These are phyloP conservation scores for Salix viminalis DNA, from an alignment of 345 rosid genomes.

Conservation along the genomic window DNA sequence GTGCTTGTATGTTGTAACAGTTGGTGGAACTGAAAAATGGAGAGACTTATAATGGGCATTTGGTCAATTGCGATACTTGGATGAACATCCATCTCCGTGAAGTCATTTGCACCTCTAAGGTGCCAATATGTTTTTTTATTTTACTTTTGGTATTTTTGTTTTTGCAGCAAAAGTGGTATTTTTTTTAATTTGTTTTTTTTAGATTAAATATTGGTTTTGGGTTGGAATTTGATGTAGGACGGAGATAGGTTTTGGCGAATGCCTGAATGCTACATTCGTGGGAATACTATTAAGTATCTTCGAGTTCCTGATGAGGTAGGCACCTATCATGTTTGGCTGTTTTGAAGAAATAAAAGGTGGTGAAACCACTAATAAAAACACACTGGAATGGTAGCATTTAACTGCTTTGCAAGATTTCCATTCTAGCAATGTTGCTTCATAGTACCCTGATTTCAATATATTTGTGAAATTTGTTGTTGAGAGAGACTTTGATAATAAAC, in stretches of 20 bases:
- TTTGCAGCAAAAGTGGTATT: not conserved
- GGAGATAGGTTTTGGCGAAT: slow-evolving; percentile 99
- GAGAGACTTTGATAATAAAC: not conserved
- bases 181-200: slow-evolving; percentile 3
- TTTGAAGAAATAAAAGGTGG: not conserved
- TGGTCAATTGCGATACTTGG: slow-evolving; percentile 96
- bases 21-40: slow-evolving; percentile 96
- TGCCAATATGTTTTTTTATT: slow-evolving; percentile 15
- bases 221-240: slow-evolving; percentile 47
- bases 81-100: slow-evolving; percentile 99
- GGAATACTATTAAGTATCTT: slow-evolving; percentile 95
- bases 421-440: not conserved
- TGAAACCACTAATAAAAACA: not conserved
- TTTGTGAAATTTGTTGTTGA: not conserved
- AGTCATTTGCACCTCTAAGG: slow-evolving; percentile 98
- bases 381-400: too few relatives aligned
- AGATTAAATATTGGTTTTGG: not conserved
- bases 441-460: not conserved
- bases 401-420: not conserved
- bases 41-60: slow-evolving; percentile 94
- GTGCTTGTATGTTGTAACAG: slow-evolving; percentile 38
- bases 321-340: slow-evolving; percentile 10
- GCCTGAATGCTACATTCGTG: slow-evolving; percentile 99
- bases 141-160: not conserved
- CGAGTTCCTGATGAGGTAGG: slow-evolving; percentile 99